Evolutionary conservation across 2,329 filamentous ascomycete species (phyloP).

Genomic region (Sarocladiaceae sp.): DNA sequence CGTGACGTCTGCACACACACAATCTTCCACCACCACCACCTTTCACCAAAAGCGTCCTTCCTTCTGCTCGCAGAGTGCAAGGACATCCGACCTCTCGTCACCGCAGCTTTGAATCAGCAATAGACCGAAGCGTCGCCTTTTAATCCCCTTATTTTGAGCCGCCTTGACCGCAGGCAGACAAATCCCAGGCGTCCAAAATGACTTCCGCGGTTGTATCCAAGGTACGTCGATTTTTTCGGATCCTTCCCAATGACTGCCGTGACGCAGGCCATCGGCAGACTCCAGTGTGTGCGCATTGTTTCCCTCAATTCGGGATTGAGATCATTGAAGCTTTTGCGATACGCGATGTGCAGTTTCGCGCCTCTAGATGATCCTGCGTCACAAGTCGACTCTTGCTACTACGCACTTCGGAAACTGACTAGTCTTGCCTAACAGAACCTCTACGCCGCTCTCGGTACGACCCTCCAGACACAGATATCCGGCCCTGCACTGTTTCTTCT

Average conservation of each 20-base stretch:
- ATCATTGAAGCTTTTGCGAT: slow-evolving; percentile 6
- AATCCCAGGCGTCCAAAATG: slow-evolving; percentile 47
- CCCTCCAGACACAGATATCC: slow-evolving; percentile 12
- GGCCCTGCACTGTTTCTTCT: not conserved
- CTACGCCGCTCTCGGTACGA: slow-evolving; percentile 95
- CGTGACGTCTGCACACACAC: slow-evolving; percentile 10
- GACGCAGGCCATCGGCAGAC: no score
- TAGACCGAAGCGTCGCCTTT: slow-evolving; percentile 10
- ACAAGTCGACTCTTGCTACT: not conserved
- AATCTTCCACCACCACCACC: not conserved
- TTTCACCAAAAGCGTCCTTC: not conserved
- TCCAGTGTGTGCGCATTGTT: slow-evolving; percentile 3
- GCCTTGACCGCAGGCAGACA: slow-evolving; percentile 41
- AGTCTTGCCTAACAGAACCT: slow-evolving; percentile 62
- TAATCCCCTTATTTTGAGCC: slow-evolving; percentile 16
- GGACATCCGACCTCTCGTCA: no score
- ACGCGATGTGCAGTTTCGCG: not conserved
- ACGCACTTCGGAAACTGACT: not conserved
- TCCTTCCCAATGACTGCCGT: slow-evolving; percentile 7
- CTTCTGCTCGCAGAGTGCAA: not conserved
- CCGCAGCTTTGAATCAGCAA: slow-evolving; percentile 7
- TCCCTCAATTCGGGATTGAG: not conserved
- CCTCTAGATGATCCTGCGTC: no score
- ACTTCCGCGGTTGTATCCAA: slow-evolving; percentile 49
- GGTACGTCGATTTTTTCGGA: slow-evolving; percentile 36